A percentile compares a stretch with the other conserved stretches of the same genome.
Evolutionary conservation across 1,284 basidiomycete species (phyloP).

Genomic region (Termitomyces sp.): DNA sequence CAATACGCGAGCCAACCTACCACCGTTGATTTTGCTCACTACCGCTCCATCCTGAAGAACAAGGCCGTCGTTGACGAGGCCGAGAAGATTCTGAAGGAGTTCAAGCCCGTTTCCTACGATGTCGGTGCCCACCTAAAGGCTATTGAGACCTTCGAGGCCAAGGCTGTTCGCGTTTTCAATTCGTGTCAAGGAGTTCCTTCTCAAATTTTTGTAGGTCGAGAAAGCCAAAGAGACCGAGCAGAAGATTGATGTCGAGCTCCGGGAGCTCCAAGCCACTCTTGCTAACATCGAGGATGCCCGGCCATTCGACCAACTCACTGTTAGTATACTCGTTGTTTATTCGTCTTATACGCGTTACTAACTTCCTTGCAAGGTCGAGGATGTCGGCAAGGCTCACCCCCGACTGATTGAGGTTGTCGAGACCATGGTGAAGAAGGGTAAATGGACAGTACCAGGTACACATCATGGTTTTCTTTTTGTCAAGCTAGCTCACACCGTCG

Average conservation of each 20-base stretch:
- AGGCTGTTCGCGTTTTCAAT: slow-evolving; percentile 60
- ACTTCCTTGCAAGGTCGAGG: slow-evolving; percentile 58
- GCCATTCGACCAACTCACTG: slow-evolving; percentile 96
- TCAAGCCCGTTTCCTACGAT: slow-evolving; percentile 98
- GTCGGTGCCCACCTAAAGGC: slow-evolving; percentile 88
- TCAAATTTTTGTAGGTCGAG: slow-evolving; percentile 55
- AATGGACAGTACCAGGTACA: slow-evolving; percentile 93
- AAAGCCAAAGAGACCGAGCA: slow-evolving; percentile 88
- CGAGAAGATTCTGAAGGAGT: slow-evolving; percentile 84
- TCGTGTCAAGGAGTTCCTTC: slow-evolving; percentile 1
- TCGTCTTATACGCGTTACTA: background rate
- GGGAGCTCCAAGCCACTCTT: slow-evolving; percentile 89
- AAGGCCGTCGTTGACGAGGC: slow-evolving; percentile 88
- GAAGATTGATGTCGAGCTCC: slow-evolving; percentile 91
- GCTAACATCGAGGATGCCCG: slow-evolving; percentile 97
- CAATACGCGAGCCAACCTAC: slow-evolving; percentile 72
- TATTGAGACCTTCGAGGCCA: slow-evolving; percentile 95
- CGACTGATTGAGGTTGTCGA: slow-evolving; percentile 91
- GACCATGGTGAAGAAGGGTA: slow-evolving; percentile 98
- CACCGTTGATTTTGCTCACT: slow-evolving; percentile 86
- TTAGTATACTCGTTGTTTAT: slow-evolving; percentile 29
- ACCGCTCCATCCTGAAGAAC: slow-evolving; percentile 91
- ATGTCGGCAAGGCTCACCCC: slow-evolving; percentile 90
- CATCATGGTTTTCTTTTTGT: slow-evolving; percentile 10
- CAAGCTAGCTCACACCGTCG: slow-evolving; percentile 1